Evolutionary conservation across 2,329 filamentous ascomycete genomes (phyloP), one percentile per base, ranked within the genome.

Genomic region (Verticillium albo-atrum): DNA sequence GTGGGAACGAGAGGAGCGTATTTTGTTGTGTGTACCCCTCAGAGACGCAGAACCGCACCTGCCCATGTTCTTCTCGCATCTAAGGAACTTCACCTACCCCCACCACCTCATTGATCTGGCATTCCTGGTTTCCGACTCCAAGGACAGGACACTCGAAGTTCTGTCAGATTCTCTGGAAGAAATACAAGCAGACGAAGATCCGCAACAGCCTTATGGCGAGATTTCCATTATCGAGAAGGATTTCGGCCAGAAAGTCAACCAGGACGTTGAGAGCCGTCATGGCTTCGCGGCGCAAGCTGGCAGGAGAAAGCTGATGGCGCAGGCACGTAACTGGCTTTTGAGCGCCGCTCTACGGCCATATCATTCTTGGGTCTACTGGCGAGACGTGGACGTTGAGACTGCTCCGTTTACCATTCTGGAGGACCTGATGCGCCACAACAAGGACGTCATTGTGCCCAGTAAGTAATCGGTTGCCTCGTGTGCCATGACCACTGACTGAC

Each of bases 301-400:
- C 66, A 85, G 95, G 68, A 87, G 95, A 74, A 99, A 99, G 79
- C 83, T 96, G 69, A 99, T 99, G 95, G 95, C 95, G 1, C 92
- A 97, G 77, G 95, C 95, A 56, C 86, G 95, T 63, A 99, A 99
- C 75, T 99, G 95, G 95, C 81, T 99, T 57, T 78, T 99, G 59
- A 97, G 92, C 69, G 94, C 95, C 47, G 94, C 95, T 25, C 79
- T 99, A 58, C 87, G 95, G 51, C 95, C 95, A 2, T 96, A 95
- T 57, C 95, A 99, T 72, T 97, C 93, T 64, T 99, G 95, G 95
- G 95, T 99, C 10, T 99, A 99, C 72, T 99, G 95, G 95, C 88
- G 95, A 75, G 95, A 99, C 77, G 95, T 97, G 26, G 95, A 99
- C 76, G 95, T 99, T 9, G 92, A 98, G 76, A 99, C 95, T 2